Evolutionary conservation across 331 rosid species (phyloP).

Genomic region (Stylosanthes scabra): DNA sequence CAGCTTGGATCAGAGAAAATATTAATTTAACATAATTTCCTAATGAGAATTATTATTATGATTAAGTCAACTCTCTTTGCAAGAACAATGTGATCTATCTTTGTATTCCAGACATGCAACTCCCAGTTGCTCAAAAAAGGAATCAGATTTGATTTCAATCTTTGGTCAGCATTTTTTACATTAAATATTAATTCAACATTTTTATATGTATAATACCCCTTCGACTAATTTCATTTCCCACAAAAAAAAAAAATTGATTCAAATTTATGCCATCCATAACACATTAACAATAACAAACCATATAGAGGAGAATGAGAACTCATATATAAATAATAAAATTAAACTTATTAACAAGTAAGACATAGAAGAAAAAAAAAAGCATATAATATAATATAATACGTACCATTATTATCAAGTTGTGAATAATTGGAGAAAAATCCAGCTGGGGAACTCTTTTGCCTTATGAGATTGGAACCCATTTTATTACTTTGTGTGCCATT

Average conservation of each 20-base stretch:
- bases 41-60: neutral
- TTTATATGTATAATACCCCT: neutral
- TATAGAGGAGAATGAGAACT: neutral
- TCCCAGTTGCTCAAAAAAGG: conserved; percentile 30
- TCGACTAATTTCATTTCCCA: neutral
- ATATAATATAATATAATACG: neutral
- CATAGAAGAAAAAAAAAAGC: too few relatives aligned
- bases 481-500: conserved; percentile 37
- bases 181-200: conserved; percentile 12
- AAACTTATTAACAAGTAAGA: neutral
- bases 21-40: conserved; percentile 10
- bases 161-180: neutral
- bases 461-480: conserved; percentile 50
- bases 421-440: conserved; percentile 61
- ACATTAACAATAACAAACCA: neutral
- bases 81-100: conserved; percentile 29
- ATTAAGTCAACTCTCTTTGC: conserved; percentile 38
- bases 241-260: conserved; percentile 8
- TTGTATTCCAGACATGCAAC: conserved; percentile 28
- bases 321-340: neutral
- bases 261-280: neutral
- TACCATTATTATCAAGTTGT: conserved; percentile 67
- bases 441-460: conserved; percentile 83
- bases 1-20: neutral
- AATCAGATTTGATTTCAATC: conserved; percentile 37